Evolutionary conservation across 1,284 basidiomycete genomes (phyloP), one percentile per base, ranked within the genome.

Genomic region (Taiwanofungus camphoratus): DNA sequence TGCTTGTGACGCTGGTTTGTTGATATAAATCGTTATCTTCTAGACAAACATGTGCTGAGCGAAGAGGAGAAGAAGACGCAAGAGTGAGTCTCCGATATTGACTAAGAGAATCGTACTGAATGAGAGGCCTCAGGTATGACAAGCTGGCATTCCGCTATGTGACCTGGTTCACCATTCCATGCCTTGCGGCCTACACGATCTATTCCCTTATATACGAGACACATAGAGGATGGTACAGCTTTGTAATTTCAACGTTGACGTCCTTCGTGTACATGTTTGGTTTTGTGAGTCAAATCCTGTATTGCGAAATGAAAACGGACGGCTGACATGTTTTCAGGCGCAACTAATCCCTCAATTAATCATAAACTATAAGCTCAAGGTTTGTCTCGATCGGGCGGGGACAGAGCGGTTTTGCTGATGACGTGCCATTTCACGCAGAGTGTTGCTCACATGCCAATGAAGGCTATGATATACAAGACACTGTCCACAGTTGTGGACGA

Each of bases 31-130:
- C 18, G 40, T 32, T 30, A 27, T 24, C 19, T 21, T 12, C 7
- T 45, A 87, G 91, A 94, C 69, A 97, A 97, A 65, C 92, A 97
- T 59, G 83, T 91, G 46, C 73, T 97, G 11, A 87, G 75, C 49
- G 92, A 95, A 58, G 93, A 97, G 55, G 95, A 98, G 69, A 91
- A 88, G 72, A 93, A 87, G 69, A 97, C 95, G n/a, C 92, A 97
- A 64, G 92, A 97, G 82, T 94, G 69, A 62, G 84, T 62, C 16
- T n/a, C n/a, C n/a, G n/a, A 27, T 44, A 13, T 30, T 16, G 11
- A 9, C 6, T 31, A 2, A 16, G 5, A 3, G 9, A 8, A 37
- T 35, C 22, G 34, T 39, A 30, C 16, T 44, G 40, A 48, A 33
- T 6, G 52, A 42, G 50, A 43, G 32, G 34, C 35, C 26, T 19